These are phyloP conservation scores for Zea mays DNA, from an alignment of 176 grass and related monocot genomes.

Conservation along the genomic window Zm-B73-REFERENCE-NAM-5.0 NC_050098.1:201507501-201508000, in stretches of 20 bases:
- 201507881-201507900: too few relatives aligned
- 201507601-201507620: conserved; percentile 50
- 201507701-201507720: conserved; percentile 35
- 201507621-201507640: conserved; percentile 52
- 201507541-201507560: conserved; percentile 32
- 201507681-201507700: neutral
- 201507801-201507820: neutral
- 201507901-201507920: too few relatives aligned
- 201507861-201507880: too few relatives aligned
- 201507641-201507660: conserved; percentile 61
- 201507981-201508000: neutral
- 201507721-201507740: conserved; percentile 25
- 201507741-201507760: conserved; percentile 16
- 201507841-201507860: too few relatives aligned
- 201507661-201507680: conserved; percentile 16
- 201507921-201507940: too few relatives aligned
- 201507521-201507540: conserved; percentile 40
- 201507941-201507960: neutral
- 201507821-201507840: too few relatives aligned
- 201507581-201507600: conserved; percentile 62
- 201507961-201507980: conserved; percentile 23
- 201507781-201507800: conserved; percentile 27
- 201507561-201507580: conserved; percentile 44
- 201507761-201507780: conserved; percentile 12
- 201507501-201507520: too few relatives aligned